phyloP scores from a whole-genome alignment of 768 basidiomycete genomes.

The Clitopilus passeckerianus region DNA sequence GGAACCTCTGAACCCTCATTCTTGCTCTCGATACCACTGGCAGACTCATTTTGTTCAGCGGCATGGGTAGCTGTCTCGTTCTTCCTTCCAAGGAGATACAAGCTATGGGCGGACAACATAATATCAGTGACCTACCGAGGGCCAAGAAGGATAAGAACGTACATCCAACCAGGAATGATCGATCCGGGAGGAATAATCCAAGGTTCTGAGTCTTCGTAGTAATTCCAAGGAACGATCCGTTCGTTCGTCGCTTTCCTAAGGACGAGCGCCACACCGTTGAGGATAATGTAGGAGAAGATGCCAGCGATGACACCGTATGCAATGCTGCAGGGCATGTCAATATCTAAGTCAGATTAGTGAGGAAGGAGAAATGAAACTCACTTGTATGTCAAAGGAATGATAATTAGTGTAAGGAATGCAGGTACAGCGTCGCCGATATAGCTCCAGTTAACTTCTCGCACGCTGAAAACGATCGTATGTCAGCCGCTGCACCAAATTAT shows the following conservation, averaged over 20 bases:
- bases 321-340: slow-evolving; percentile 44
- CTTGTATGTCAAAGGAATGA: slow-evolving; percentile 80
- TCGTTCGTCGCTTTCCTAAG: slow-evolving; percentile 52
- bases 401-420: slow-evolving; percentile 76
- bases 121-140: background rate
- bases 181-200: slow-evolving; percentile 73
- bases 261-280: slow-evolving; percentile 66
- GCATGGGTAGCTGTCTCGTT: background rate
- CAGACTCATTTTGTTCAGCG: background rate
- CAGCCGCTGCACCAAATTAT: background rate
- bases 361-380: slow-evolving; percentile 22
- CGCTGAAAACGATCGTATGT: slow-evolving; percentile 28
- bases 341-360: background rate
- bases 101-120: background rate
- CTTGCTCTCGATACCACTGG: background rate
- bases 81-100: background rate
- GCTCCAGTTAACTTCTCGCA: slow-evolving; percentile 85
- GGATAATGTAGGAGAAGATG: slow-evolving; percentile 59
- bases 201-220: slow-evolving; percentile 57
- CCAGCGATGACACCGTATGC: slow-evolving; percentile 88
- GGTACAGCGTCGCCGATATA: slow-evolving; percentile 86
- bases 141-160: slow-evolving; percentile 17
- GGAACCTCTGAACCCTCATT: background rate
- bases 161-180: slow-evolving; percentile 68
- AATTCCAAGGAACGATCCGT: slow-evolving; percentile 59